Evolutionary conservation across 108 stramenopile genomes (phyloP), one percentile per base, ranked within the genome.

Genomic region (Fragilaria radians): DNA sequence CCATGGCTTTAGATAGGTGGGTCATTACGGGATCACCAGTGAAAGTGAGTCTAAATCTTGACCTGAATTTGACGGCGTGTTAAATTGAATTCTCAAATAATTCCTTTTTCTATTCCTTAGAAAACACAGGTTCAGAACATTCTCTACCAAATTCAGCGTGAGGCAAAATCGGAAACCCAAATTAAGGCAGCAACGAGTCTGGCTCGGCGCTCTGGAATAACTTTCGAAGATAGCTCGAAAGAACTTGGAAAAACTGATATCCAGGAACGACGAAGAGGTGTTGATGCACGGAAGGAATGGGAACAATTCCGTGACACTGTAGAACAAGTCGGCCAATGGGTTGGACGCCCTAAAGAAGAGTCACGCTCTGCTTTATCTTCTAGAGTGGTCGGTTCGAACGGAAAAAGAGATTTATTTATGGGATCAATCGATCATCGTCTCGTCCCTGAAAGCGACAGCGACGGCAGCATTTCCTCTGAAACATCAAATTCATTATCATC

Each of bases 181-280:
- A 21, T 64, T 31, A 42, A 66, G 52, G 48, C 62, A 49, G 59
- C 83, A 17, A 48, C 36, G 11, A 61, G 89, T 31, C 68, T 85
- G 77, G 67, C 73, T 5, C 73, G 78, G 50, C 67, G 89, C 22
- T 71, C 85, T 17, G 85, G 82, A 27, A 70, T 90, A 32, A 78
- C 84, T 11, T 28, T 79, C 54, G 70, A 75, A 18, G 22, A 56
- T 26, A 66, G 25, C 52, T 61, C 22, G 55, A 65, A 25, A 25
- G 66, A 60, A 28, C 48, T 70, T 33, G 74, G 73, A 46, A 48
- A 68, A 57, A 63, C 25, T 32, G 71, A 78, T 60, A 74, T 65
- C 0, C 45, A 47, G 28, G 52, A 56, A 33, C 61, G 77, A 32
- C 66, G 71, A 53, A 29, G 48, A 34, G 73, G 74, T 25, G 85